Conservation (phyloP, 805 yeast genomes). For the Cyberlindnera veronae region DNA sequence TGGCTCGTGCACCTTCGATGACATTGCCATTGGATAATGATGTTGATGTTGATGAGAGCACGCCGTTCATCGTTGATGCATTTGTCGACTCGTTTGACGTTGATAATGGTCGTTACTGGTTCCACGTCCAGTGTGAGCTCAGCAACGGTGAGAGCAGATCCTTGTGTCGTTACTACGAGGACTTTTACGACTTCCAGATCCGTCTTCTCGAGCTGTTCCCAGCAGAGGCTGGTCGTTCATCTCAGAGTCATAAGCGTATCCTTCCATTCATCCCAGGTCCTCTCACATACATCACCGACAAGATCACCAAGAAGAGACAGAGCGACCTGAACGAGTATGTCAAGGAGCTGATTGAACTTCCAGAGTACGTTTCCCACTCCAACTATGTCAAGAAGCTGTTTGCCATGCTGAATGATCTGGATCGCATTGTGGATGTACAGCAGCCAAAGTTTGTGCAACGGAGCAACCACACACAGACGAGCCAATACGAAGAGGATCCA, state of each 20-base stretch:
- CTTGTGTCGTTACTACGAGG: conserved; percentile 88
- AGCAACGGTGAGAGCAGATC: conserved; percentile 66
- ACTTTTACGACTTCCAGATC: conserved; percentile 92
- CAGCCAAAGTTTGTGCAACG: conserved; percentile 8
- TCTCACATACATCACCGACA: conserved; percentile 82
- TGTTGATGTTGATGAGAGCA: conserved; percentile 14
- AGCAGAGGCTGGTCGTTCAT: conserved; percentile 80
- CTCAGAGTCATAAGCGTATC: conserved; percentile 68
- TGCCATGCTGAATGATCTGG: conserved; percentile 41
- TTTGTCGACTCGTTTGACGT: conserved; percentile 75
- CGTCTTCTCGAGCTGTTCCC: conserved; percentile 80
- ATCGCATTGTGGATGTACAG: conserved; percentile 23
- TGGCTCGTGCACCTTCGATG: too few relatives aligned
- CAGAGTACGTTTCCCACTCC: conserved; percentile 69
- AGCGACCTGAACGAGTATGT: conserved; percentile 56
- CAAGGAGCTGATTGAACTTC: conserved; percentile 61
- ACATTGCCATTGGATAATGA: conserved; percentile 12
- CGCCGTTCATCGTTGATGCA: conserved; percentile 39
- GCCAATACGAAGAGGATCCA: conserved; percentile 16
- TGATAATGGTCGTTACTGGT: conserved; percentile 89
- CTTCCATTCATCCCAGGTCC: conserved; percentile 98
- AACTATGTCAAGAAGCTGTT: conserved; percentile 69
- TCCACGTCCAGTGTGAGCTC: conserved; percentile 63
- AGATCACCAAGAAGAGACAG: conserved; percentile 52
- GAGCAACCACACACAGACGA: conserved; percentile 8